A percentile compares a stretch with the other conserved stretches of the same genome.
Conservation (phyloP, 192 early-diverging fungal species). For the Diversispora epigaea region DNA sequence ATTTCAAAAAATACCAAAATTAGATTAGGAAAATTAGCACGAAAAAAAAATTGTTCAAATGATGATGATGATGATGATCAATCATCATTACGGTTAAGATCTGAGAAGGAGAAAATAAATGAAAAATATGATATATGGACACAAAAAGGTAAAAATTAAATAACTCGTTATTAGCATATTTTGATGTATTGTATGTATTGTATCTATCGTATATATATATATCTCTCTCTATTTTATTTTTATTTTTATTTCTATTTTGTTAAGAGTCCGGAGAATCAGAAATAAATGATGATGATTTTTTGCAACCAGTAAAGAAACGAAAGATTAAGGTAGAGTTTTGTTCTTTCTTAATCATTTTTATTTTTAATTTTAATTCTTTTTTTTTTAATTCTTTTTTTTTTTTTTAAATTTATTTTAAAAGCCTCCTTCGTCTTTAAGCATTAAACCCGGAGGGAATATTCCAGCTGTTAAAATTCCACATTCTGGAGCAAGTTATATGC, state of each 20-base stretch:
- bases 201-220: background rate
- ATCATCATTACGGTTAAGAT: constrained; percentile 32
- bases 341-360: constrained; percentile 20
- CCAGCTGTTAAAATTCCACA: constrained; percentile 75
- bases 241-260: background rate
- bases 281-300: constrained; percentile 40
- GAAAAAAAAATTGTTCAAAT: background rate
- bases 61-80: background rate
- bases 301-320: constrained; percentile 44
- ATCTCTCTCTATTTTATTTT: background rate
- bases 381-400: constrained; percentile 35
- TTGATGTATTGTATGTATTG: constrained; percentile 65
- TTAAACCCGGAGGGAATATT: constrained; percentile 48
- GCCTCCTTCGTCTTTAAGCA: constrained; percentile 45
- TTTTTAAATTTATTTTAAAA: constrained; percentile 25
- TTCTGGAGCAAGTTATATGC: constrained; percentile 91
- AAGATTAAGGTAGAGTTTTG: constrained; percentile 41
- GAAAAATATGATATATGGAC: too few relatives aligned
- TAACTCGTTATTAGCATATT: constrained; percentile 6
- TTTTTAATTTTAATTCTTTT: constrained; percentile 39
- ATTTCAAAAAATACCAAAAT: background rate
- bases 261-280: constrained; percentile 1
- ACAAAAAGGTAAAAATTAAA: too few relatives aligned
- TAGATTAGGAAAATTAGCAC: background rate
- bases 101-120: constrained; percentile 25